phyloP scores from a whole-genome alignment of 352 stramenopile species.

The Plasmopara muralis region DNA sequence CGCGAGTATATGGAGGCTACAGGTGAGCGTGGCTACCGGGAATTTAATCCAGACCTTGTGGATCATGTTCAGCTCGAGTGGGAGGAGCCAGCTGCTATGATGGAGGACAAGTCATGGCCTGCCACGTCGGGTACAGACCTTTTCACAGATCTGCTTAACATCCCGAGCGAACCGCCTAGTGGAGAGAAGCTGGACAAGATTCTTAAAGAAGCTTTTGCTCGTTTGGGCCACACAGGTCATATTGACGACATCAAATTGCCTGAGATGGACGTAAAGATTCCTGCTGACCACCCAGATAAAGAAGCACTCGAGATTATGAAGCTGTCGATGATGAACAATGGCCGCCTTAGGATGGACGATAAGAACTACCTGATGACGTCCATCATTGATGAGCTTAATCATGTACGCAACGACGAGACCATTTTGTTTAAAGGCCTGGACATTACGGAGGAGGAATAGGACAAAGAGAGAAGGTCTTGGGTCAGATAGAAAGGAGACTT shows the following conservation, averaged over 20 bases:
- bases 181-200: conserved; percentile 67
- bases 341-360: conserved; percentile 82
- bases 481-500: conserved; percentile 13
- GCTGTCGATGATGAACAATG: conserved; percentile 85
- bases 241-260: conserved; percentile 68
- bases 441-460: conserved; percentile 18
- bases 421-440: conserved; percentile 76
- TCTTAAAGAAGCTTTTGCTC: conserved; percentile 62
- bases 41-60: conserved; percentile 73
- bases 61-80: conserved; percentile 55
- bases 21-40: conserved; percentile 57
- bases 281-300: conserved; percentile 61
- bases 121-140: conserved; percentile 68
- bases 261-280: conserved; percentile 61
- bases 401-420: conserved; percentile 81
- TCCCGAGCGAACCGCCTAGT: conserved; percentile 41
- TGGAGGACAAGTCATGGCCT: conserved; percentile 87
- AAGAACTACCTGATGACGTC: conserved; percentile 83
- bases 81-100: conserved; percentile 71
- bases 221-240: conserved; percentile 62
- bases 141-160: conserved; percentile 79
- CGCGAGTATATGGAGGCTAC: conserved; percentile 75
- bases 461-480: conserved; percentile 13
- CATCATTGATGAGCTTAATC: conserved; percentile 75
- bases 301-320: conserved; percentile 86